Percentiles rank a stretch among this genome's conserved stretches.
phyloP scores from a whole-genome alignment of 805 yeast genomes.

The Yarrowia hollandica region DNA sequence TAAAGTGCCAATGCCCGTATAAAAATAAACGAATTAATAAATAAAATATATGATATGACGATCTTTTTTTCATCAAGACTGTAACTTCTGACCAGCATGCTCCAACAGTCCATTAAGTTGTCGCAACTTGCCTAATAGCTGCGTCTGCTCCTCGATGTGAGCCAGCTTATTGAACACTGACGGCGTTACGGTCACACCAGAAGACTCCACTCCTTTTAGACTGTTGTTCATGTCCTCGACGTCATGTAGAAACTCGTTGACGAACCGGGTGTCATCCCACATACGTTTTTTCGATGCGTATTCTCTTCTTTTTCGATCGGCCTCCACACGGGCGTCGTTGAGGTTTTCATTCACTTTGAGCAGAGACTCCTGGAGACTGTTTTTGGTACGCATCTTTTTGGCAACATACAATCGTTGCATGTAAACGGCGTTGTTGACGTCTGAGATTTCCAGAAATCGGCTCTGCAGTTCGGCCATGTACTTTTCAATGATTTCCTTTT shows the following conservation, averaged over 20 bases:
- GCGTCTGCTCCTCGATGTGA: constrained; percentile 6
- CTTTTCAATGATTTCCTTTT: not conserved
- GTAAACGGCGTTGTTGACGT: not conserved
- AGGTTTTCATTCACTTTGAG: not conserved
- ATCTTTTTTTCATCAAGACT: no score
- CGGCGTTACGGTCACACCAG: not conserved
- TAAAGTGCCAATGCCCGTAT: not conserved
- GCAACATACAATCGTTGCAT: not conserved
- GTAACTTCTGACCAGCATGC: not conserved
- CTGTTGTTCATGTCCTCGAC: constrained; percentile 16
- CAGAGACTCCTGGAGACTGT: not conserved
- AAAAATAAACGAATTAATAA: not conserved
- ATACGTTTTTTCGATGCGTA: not conserved
- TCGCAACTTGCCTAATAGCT: not conserved
- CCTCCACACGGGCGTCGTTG: not conserved
- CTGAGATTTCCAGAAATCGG: not conserved
- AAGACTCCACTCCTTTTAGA: not conserved
- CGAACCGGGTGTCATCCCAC: not conserved
- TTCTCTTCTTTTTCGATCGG: not conserved
- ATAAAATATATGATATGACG: no score
- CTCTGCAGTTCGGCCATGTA: not conserved
- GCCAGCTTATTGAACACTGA: not conserved
- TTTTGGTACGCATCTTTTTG: not conserved
- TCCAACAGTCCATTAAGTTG: not conserved
- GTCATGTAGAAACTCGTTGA: constrained; percentile 19